Evolutionary conservation across 2,329 filamentous ascomycete species (phyloP).

Genomic region (Neofusicoccum sp.): DNA sequence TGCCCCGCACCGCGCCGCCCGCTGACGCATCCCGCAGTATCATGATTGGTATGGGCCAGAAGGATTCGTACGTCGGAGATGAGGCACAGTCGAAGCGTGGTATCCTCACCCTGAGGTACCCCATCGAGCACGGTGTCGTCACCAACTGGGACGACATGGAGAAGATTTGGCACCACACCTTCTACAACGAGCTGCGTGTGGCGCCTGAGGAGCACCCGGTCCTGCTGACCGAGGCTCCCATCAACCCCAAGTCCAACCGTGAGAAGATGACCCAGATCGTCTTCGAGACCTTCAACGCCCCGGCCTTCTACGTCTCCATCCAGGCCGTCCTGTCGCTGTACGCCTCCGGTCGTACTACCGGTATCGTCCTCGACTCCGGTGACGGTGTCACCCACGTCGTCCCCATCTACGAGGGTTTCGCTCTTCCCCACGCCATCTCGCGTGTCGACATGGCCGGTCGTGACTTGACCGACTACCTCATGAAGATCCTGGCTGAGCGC

Average conservation of each 20-base stretch:
- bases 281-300: constrained; percentile 99
- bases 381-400: constrained; percentile 99
- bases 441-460: constrained; percentile 99
- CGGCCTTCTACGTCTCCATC: constrained; percentile 99
- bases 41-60: constrained; percentile 99
- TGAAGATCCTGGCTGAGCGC: constrained; percentile 99
- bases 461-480: constrained; percentile 99
- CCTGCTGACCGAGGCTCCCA: constrained; percentile 97
- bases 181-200: constrained; percentile 99
- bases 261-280: constrained; percentile 99
- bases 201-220: constrained; percentile 99
- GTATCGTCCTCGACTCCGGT: constrained; percentile 99
- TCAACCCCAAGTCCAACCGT: constrained; percentile 99
- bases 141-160: constrained; percentile 99
- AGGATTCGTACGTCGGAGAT: constrained; percentile 99
- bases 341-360: constrained; percentile 99
- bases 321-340: constrained; percentile 99
- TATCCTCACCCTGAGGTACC: constrained; percentile 99
- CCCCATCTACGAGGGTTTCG: constrained; percentile 99
- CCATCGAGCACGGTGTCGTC: constrained; percentile 99
- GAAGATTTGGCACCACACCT: constrained; percentile 99
- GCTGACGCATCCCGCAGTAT: constrained; percentile 66
- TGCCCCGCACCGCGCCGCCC: constrained; percentile 22
- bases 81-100: constrained; percentile 99
- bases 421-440: constrained; percentile 98